Conservation (phyloP, 371 early-diverging fungal species). For the Conidiobolus incongruus region DNA sequence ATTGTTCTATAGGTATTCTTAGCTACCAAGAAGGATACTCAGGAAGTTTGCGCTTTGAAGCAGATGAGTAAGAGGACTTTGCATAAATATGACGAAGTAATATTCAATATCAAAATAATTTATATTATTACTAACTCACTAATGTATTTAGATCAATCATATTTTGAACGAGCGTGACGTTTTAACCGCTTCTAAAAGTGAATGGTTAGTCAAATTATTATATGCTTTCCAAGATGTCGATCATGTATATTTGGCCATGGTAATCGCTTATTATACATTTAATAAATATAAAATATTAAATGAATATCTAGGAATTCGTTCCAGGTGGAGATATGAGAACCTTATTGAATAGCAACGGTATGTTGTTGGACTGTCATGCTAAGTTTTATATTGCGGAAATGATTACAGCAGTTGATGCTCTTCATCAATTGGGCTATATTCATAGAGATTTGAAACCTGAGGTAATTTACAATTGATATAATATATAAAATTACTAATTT, state of each 20-base stretch:
- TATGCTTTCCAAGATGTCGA: constrained; percentile 44
- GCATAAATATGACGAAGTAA: constrained; percentile 35
- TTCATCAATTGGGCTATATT: constrained; percentile 36
- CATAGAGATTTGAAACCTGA: constrained; percentile 36
- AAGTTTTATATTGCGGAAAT: constrained; percentile 51
- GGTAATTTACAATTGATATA: constrained; percentile 11
- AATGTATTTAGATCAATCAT: constrained; percentile 46
- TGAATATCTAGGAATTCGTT: constrained; percentile 29
- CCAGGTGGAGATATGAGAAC: constrained; percentile 58
- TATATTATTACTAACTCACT: constrained; percentile 7
- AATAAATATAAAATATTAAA: constrained; percentile 5
- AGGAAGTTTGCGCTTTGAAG: constrained; percentile 67
- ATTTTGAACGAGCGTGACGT: constrained; percentile 64
- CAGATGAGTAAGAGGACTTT: constrained; percentile 50
- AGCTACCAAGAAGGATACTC: constrained; percentile 48
- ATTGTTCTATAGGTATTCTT: constrained; percentile 12
- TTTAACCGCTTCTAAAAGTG: constrained; percentile 29
- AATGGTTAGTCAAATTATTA: constrained; percentile 44
- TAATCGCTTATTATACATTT: constrained; percentile 8
- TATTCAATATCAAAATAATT: not conserved
- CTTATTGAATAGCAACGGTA: constrained; percentile 28
- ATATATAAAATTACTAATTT: not conserved
- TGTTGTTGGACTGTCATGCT: constrained; percentile 32
- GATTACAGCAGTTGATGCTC: constrained; percentile 36
- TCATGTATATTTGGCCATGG: constrained; percentile 43